Evolutionary conservation across 768 basidiomycete species (phyloP), one percentile per base, ranked within the genome.

Genomic region (Agrocybe pediades): DNA sequence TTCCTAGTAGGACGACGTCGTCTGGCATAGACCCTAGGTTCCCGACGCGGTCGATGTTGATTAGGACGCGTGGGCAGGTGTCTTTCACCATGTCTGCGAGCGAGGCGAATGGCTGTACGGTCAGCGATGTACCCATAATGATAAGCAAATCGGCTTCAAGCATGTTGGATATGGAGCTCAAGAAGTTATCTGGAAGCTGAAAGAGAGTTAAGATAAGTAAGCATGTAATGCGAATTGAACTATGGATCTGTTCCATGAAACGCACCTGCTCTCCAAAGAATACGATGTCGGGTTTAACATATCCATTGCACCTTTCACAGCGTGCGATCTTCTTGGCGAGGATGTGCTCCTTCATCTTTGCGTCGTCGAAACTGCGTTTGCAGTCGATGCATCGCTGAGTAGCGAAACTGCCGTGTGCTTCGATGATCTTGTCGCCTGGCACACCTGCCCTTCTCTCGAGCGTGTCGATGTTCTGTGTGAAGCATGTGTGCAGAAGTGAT

Each of bases 341-440:
- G 26, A 96, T 80, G 5, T 80, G 76, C 15, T 74, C 68, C 65
- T 80, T 82, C 77, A 98, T 92, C 64, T 83, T 82, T 6, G 80
- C 81, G 45, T 80, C 81, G 36, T 86, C 83, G 56, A 80, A 92
- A 0, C 75, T 64, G 2, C 66, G 63, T 41, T 75, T 57, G 67
- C 97, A 99, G 6, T 83, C 74, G 15, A 98, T 84, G 60, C 97
- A 99, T 47, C 83, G 77, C 50, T 96, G 91, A 1, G 77, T 68
- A 0, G 96, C 96, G 60, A 98, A 99, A 60, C 91, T 95, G 2
- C 96, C 97, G 64, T 99, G 97, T 0, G 97, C 97, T 72, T 98
- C 96, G 44, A 98, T 79, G 55, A 98, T 86, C 66, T 85, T 85
- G 26, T 81, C 70, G 1, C 69, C 77, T 0, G 90, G 85, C 0